A percentile compares a stretch with the other conserved stretches of the same genome.
Conservation (phyloP, 73 alveolate species). For the Effrenium voratum region DNA sequence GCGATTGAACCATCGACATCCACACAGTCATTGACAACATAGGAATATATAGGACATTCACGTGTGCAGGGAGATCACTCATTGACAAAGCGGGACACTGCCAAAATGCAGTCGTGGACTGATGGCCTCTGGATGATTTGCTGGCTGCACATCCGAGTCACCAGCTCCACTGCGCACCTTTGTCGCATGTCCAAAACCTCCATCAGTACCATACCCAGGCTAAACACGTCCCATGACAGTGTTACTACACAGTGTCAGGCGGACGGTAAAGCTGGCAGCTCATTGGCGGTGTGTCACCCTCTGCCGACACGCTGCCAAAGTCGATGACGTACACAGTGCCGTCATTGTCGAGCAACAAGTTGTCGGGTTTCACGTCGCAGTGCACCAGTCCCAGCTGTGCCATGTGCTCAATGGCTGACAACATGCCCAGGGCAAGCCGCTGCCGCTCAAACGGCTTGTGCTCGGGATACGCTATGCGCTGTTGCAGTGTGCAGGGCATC, state of each 20-base stretch:
- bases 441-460: not conserved
- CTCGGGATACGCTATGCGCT: not conserved
- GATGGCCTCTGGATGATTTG: no score
- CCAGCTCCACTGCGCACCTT: no score
- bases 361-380: constrained; percentile 10
- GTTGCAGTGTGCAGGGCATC: not conserved
- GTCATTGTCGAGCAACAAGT: not conserved
- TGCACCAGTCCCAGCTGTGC: constrained; percentile 20
- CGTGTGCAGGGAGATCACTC: no score
- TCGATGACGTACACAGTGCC: not conserved
- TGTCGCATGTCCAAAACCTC: no score
- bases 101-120: no score
- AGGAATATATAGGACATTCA: no score
- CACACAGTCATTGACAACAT: no score
- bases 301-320: not conserved
- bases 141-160: no score
- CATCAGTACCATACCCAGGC: not conserved
- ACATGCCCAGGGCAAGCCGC: constrained; percentile 21
- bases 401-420: not conserved
- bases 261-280: not conserved
- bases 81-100: no score
- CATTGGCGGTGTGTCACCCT: not conserved
- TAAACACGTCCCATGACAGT: not conserved
- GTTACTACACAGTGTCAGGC: not conserved
- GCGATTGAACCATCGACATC: no score